Evolutionary conservation across 2,329 filamentous ascomycete genomes (phyloP).

Genomic region (Scedosporium aurantiacum): DNA sequence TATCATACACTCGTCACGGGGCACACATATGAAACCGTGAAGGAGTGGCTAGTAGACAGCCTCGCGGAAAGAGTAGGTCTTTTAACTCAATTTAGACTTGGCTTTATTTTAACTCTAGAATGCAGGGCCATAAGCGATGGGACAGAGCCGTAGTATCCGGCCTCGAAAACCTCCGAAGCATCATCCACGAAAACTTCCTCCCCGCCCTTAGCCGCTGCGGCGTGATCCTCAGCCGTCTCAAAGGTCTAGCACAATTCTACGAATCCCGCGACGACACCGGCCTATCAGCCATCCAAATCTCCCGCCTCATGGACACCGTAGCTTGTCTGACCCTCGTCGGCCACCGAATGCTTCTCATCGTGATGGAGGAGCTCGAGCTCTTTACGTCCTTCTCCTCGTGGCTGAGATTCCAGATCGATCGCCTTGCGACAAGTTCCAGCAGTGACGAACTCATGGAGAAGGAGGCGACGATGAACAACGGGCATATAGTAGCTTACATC

Average conservation of each 20-base stretch:
- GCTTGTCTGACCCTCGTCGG: conserved; percentile 65
- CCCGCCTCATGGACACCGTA: conserved; percentile 56
- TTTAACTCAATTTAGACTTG: conserved; percentile 8
- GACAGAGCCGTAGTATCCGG: conserved; percentile 74
- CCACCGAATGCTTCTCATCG: conserved; percentile 59
- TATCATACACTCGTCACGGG: conserved; percentile 80
- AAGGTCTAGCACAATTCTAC: conserved; percentile 74
- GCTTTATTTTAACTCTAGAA: conserved; percentile 7
- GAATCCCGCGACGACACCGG: conserved; percentile 55
- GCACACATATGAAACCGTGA: conserved; percentile 61
- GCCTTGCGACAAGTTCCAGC: conserved; percentile 49
- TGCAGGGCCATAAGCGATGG: conserved; percentile 84
- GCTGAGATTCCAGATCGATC: conserved; percentile 74
- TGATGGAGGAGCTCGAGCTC: conserved; percentile 66
- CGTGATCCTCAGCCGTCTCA: conserved; percentile 70
- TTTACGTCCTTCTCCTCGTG: conserved; percentile 73
- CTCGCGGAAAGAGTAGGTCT: conserved; percentile 61
- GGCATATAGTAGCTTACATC: conserved; percentile 67
- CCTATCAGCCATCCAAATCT: conserved; percentile 52
- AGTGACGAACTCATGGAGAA: conserved; percentile 66
- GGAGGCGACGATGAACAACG: conserved; percentile 63
- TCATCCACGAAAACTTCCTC: conserved; percentile 79
- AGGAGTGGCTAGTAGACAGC: conserved; percentile 82
- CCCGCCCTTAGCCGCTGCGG: conserved; percentile 76
- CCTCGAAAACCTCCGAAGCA: conserved; percentile 62